phyloP scores from a whole-genome alignment of 345 rosid genomes.

The Dimocarpus longan region DNA sequence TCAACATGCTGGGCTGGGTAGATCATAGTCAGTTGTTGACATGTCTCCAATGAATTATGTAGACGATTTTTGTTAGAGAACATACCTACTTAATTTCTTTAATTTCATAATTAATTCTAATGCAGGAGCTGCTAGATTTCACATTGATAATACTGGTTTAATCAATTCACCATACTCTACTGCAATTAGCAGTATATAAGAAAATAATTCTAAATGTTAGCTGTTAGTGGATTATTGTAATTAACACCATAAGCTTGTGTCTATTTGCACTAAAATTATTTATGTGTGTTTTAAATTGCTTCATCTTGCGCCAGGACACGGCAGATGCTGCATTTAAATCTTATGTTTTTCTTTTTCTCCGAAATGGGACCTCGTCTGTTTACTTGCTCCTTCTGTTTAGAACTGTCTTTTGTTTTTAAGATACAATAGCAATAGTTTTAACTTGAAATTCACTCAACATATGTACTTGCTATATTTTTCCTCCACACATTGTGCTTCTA shows the following conservation, averaged over 20 bases:
- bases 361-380: background rate
- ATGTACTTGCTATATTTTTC: background rate
- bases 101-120: background rate
- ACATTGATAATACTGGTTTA: background rate
- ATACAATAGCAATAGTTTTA: background rate
- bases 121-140: background rate
- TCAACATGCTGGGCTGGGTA: background rate
- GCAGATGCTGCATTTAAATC: too few relatives aligned
- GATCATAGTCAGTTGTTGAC: background rate
- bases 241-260: too few relatives aligned
- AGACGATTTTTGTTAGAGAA: background rate
- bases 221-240: too few relatives aligned
- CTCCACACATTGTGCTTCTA: background rate
- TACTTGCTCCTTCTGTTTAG: background rate
- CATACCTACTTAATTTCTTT: background rate
- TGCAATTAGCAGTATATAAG: too few relatives aligned
- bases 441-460: background rate
- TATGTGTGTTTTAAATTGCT: too few relatives aligned
- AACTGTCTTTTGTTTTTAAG: background rate
- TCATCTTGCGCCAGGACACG: too few relatives aligned
- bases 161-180: too few relatives aligned
- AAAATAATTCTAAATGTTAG: too few relatives aligned
- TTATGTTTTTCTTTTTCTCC: too few relatives aligned
- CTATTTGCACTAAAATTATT: too few relatives aligned
- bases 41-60: background rate